Base-by-base conservation (phyloP, 345 rosid species). In the Syzygium grande region DNA sequence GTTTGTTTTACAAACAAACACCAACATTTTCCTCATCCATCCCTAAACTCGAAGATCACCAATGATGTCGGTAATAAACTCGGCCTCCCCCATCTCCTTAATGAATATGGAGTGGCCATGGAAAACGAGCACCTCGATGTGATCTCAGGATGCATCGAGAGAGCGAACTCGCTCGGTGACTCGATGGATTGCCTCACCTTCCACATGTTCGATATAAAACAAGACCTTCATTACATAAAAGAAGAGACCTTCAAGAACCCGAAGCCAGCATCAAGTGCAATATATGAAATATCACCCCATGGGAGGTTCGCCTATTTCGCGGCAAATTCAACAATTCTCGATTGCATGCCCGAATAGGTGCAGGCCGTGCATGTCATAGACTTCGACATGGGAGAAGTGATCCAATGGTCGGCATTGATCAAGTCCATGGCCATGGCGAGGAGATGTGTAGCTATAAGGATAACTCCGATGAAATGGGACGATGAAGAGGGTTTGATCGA, bases 241-340 rank as follows among this genome's bases (percentile, higher is more conserved):
- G 92, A 90, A 80, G 93, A 95, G 68, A 89, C 92, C 2, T 84
- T 65, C 85, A 90, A 89, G 86, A 92, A 93, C 84, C 89, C 87
- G n/a, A 89, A 88, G 86, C 56, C 86, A 5, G 93, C 93, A 30
- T 92, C 91, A 89, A 85, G 43, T 85, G 90, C 91, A 21, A 89
- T 95, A 84, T 92, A 95, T 73, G 91, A 88, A 61, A 77, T 88
- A 14, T 89, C 91, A 87, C 97, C 92, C 2, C 88, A 90, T 19
- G 93, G 92, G n/a, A 92, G 92, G 73, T 91, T 93, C 52, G 92
- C 95, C 68, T 95, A 95, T 80, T 92, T 92, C 25, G 89, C 90
- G 2, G 95, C 95, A 0, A 95, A 94, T 85, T 89, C 93, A 2
- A 90, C 94, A 15, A 92, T 94, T 86, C 63, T 90, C 7, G 93